These are phyloP conservation scores for Posidonia oceanica DNA, from an alignment of 116 monocot genomes.

Conservation along the genomic window DNA sequence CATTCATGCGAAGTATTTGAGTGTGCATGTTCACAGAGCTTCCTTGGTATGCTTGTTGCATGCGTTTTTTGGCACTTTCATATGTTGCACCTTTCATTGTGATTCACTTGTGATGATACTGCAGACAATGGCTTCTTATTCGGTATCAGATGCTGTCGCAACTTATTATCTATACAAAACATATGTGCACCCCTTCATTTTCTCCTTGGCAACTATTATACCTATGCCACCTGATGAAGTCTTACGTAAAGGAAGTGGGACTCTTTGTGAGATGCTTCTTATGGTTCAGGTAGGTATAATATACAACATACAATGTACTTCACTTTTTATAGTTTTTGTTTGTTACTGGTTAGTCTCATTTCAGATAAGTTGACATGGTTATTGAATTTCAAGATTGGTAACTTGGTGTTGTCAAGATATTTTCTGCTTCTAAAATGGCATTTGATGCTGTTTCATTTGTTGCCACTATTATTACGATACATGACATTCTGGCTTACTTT, in stretches of 20 bases:
- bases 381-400: too few relatives aligned
- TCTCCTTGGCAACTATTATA: constrained; percentile 98
- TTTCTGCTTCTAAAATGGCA: too few relatives aligned
- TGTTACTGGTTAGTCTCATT: neutral
- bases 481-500: too few relatives aligned
- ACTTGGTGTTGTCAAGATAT: too few relatives aligned
- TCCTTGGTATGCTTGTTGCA: neutral
- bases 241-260: constrained; percentile 95
- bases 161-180: constrained; percentile 98
- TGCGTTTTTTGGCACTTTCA: neutral
- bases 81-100: neutral
- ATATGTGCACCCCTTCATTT: constrained; percentile 98
- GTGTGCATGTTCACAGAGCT: too few relatives aligned
- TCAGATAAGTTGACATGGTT: too few relatives aligned
- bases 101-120: constrained; percentile 7
- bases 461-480: too few relatives aligned
- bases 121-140: constrained; percentile 99
- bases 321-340: neutral
- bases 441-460: too few relatives aligned
- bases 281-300: constrained; percentile 82
- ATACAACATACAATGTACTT: too few relatives aligned
- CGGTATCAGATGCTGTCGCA: constrained; percentile 98
- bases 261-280: constrained; percentile 99
- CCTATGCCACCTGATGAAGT: constrained; percentile 99
- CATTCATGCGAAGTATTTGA: too few relatives aligned